Percentiles rank a stretch among this genome's conserved stretches.
Conservation (phyloP, 257 asterid genomes). For the Fraxinus americana region DNA sequence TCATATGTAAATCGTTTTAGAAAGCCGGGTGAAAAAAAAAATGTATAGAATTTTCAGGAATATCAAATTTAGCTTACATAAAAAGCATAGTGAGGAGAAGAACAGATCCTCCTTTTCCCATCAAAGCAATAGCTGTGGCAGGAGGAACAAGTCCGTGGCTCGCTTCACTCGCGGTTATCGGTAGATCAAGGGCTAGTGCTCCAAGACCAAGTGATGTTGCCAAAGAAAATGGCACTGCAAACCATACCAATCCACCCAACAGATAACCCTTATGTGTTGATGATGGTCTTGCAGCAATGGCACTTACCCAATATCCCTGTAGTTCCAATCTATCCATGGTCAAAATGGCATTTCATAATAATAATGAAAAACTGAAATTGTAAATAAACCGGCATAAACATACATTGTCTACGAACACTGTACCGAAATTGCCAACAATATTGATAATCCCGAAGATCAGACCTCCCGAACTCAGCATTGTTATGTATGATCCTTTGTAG, state of each 20-base stretch:
- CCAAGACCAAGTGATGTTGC: conserved; percentile 94
- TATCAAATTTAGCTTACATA: conserved; percentile 54
- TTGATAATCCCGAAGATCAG: conserved; percentile 88
- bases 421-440: conserved; percentile 90
- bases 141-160: conserved; percentile 91
- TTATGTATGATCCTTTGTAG: conserved; percentile 74
- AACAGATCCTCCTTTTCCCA: conserved; percentile 95
- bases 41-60: not conserved
- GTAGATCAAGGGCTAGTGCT: conserved; percentile 89
- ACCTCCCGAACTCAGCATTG: conserved; percentile 94
- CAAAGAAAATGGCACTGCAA: conserved; percentile 92
- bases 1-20: conserved; percentile 10
- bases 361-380: not conserved
- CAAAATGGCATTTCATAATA: not conserved
- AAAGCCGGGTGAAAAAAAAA: not conserved
- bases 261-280: conserved; percentile 94
- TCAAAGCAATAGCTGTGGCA: conserved; percentile 88
- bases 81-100: conserved; percentile 93
- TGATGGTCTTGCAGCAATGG: conserved; percentile 95
- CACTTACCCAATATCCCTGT: conserved; percentile 94
- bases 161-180: conserved; percentile 80
- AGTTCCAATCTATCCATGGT: not conserved
- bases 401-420: conserved; percentile 92
- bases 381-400: conserved; percentile 20
- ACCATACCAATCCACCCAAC: conserved; percentile 90